These are phyloP conservation scores for Rugonectria rugulosa DNA, from an alignment of 2,329 filamentous ascomycete species.

Conservation along the genomic window DNA sequence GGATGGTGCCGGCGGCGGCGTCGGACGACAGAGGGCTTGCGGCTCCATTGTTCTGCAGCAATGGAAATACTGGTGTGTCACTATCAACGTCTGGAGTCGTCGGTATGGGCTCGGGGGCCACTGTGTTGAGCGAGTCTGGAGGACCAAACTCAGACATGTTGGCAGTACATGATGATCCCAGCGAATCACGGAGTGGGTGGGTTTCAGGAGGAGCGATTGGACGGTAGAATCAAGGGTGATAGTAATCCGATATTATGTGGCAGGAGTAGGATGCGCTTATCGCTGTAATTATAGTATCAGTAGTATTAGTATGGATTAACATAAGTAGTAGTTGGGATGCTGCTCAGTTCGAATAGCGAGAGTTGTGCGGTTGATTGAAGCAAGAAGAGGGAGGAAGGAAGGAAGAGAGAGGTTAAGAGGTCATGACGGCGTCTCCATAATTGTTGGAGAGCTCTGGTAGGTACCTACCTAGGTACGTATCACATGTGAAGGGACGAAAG, in stretches of 20 bases:
- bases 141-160: constrained; percentile 38
- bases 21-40: constrained; percentile 38
- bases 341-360: too few species aligned
- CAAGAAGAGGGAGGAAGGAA: too few species aligned
- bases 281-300: too few species aligned
- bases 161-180: constrained; percentile 10
- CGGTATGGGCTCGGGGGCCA: constrained; percentile 24
- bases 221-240: neutral
- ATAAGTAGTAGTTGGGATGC: too few species aligned
- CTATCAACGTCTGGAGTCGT: constrained; percentile 26
- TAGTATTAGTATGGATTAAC: too few species aligned
- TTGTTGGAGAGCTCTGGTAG: too few species aligned
- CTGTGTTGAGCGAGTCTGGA: constrained; percentile 33
- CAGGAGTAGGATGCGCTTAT: neutral
- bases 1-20: constrained; percentile 31
- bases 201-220: neutral
- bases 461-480: constrained; percentile 12
- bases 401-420: too few species aligned
- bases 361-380: too few species aligned
- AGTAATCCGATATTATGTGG: neutral
- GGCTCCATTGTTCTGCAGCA: constrained; percentile 47
- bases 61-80: constrained; percentile 43
- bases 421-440: too few species aligned
- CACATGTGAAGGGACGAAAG: constrained; percentile 15
- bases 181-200: constrained; percentile 9